A percentile compares a stretch with the other conserved stretches of the same genome.
Evolutionary conservation across 1,139 yeast genomes (phyloP).

Genomic region (Suhomyces ambrosiae): DNA sequence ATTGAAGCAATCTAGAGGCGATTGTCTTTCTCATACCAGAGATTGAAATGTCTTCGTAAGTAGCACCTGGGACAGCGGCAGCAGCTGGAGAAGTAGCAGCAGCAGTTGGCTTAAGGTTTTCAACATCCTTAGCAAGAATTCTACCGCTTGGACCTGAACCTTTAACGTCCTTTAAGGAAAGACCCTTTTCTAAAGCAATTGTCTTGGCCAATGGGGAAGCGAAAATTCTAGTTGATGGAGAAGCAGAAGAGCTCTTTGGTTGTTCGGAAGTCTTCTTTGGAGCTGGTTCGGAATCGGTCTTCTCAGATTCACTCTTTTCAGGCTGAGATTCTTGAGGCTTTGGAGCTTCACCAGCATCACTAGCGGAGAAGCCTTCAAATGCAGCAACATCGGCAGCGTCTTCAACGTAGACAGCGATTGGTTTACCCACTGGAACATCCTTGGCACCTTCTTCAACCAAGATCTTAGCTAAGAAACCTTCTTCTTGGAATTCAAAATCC

Average conservation of each 20-base stretch:
- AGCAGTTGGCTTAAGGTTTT: constrained; percentile 55
- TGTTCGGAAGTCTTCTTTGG: constrained; percentile 21
- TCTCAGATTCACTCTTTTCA: constrained; percentile 37
- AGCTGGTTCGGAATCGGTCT: constrained; percentile 23
- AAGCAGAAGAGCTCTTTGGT: constrained; percentile 22
- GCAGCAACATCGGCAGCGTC: constrained; percentile 83
- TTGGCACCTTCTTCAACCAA: constrained; percentile 83
- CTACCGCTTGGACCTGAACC: constrained; percentile 97
- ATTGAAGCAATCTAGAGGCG: constrained; percentile 83
- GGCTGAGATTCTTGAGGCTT: constrained; percentile 33
- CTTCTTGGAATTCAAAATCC: constrained; percentile 99
- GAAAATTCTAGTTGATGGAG: constrained; percentile 63
- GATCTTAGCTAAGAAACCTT: constrained; percentile 91
- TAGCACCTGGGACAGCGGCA: constrained; percentile 53
- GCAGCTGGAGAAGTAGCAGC: constrained; percentile 50
- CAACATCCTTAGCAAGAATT: constrained; percentile 88
- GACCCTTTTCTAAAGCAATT: constrained; percentile 90
- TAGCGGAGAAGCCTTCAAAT: constrained; percentile 79
- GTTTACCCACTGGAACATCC: constrained; percentile 90
- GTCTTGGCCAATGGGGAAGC: constrained; percentile 97
- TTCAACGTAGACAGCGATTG: constrained; percentile 96
- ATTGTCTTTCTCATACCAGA: constrained; percentile 93
- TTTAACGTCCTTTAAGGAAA: constrained; percentile 78
- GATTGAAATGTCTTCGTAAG: constrained; percentile 82
- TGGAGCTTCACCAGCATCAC: constrained; percentile 67